Evolutionary conservation across 306 rosid species (phyloP), one percentile per base, ranked within the genome.

Genomic region (Phaseolus lunatus): DNA sequence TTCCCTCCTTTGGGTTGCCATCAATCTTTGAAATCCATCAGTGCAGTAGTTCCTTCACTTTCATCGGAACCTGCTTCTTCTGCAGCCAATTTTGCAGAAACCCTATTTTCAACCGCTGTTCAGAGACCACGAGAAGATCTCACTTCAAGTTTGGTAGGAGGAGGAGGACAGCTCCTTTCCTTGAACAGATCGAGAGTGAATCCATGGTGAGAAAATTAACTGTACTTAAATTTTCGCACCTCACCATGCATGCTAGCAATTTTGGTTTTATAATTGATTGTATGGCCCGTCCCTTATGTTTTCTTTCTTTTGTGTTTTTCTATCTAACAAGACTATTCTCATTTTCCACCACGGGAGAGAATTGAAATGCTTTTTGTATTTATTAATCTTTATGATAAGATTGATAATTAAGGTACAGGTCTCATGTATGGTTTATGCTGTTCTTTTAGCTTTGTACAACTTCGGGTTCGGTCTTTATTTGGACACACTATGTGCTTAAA

Each of bases 101-200:
- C 96, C 96, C 91, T 90, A 88, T 52, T 87, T 10, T 58, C 89
- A 37, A 79, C 88, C 29, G 61, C 86, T 13, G 49, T 78, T 49
- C 81, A 76, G 61, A 89, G 85, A 78, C 84, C 85, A 65, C 85
- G 83, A 77, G 78, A 81, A 14, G 78, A 85, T 61, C 63, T 80
- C 82, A 44, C 84, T 66, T 76, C 81, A 75, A 56, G 68, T 35
- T 78, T 90, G 41, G 23, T 15, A 29, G 67, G 23, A 49, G 87
- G 84, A 62, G 93, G 85, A 78, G 33, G 86, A 72, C 92, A 88
- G 3, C 93, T 89, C 41, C 93, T 92, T 70, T 93, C 99, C 78
- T 85, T 92, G 89, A 95, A 90, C 70, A 88, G 94, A 79, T 88
- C 98, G 1, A 80, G 66, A 48, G 19, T 90, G 63, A 90, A 95